Base-by-base conservation (phyloP, 2,329 filamentous ascomycete species). In the Torrubiella hemipterigena region DNA sequence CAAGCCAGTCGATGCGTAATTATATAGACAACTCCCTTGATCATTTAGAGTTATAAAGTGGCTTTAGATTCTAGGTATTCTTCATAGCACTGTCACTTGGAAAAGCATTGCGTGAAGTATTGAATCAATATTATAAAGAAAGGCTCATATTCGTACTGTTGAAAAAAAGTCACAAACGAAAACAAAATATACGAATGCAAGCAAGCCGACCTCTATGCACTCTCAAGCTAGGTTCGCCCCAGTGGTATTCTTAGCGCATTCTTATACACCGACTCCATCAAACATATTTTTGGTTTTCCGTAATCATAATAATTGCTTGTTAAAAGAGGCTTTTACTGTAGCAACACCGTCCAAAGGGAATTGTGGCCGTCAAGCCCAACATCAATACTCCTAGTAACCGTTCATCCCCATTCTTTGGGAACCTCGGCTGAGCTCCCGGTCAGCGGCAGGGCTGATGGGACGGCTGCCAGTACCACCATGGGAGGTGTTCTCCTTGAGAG, bases 401-500 rank as follows among this genome's bases (percentile, higher is more conserved):
- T 96, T 98, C 86, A 96, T 93, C 45, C 86, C 93, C 77, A 91
- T 84, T 57, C 91, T 77, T 69, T 96, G 87, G 47, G 87, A 95
- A 73, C 81, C 86, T 59, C 89, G 78, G 81, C 89, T 96, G 51
- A 98, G 65, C 64, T 98, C 91, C 44, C 91, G 78, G 45, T 98
- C 91, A 35, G 91, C 89, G 38, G 86, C 73, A 38, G 91, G 91
- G 56, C 84, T 93, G 68, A 98, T 98, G 52, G 91, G 91, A 57
- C 89, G 74, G 49, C 55, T 55, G 67, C 84, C 91, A 43, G 79
- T 75, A 47, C 77, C 66, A 43, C 78, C 81, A 43, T 85, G 82
- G 46, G 85, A 84, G 54, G 84, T 93, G 71, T 82, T 94, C 70
- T 98, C 91, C 77, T 96, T 98, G 56, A 98, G 73, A 36, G 91